Base-by-base conservation (phyloP, 306 rosid species). In the Vicia sativa region DNA sequence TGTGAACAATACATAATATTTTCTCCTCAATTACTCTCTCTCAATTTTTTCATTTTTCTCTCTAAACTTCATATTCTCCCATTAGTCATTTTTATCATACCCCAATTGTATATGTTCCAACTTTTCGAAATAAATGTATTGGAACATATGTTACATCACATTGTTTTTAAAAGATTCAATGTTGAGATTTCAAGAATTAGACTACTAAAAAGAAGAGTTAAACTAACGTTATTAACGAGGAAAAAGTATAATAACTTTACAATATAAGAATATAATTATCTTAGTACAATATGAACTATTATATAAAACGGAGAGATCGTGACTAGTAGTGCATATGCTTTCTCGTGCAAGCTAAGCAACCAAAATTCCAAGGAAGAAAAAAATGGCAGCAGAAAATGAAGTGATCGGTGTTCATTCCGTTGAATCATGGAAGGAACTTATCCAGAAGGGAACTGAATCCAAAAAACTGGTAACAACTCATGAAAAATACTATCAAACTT, bases 401-500 rank as follows among this genome's bases (percentile, higher is more conserved):
- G 91, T 91, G 10, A 82, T 91, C 62, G 57, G 68, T 13, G 72
- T 83, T 72, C 89, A 76, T 80, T 71, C 78, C 18, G 67, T 76
- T 37, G 73, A 75, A 1, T 13, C 56, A 0, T 88, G 96, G 97
- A 74, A 65, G 0, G 75, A 86, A 12, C 89, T 81, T 0, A 45
- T 85, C 67, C 34, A 65, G 68, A 78, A 77, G 69, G 88, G 84
- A 39, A 70, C 35, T 0, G 88, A 74, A 6, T 57, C 78, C 77
- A 83, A 88, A 48, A 85, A 91, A 68, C 77, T 86, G 81, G 97
- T 62, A 39, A 11, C 0, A 0, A 56, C 3, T 3, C 18, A 7
- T 52, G n/a, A 10, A 10, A 10, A 21, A 16, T 52, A 21, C 15
- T 46, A 46, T 46, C 9, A 14, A 14, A 45, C 19, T 14, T 52